phyloP scores from a whole-genome alignment of 148 eudicot species.

The Chenopodium album region DNA sequence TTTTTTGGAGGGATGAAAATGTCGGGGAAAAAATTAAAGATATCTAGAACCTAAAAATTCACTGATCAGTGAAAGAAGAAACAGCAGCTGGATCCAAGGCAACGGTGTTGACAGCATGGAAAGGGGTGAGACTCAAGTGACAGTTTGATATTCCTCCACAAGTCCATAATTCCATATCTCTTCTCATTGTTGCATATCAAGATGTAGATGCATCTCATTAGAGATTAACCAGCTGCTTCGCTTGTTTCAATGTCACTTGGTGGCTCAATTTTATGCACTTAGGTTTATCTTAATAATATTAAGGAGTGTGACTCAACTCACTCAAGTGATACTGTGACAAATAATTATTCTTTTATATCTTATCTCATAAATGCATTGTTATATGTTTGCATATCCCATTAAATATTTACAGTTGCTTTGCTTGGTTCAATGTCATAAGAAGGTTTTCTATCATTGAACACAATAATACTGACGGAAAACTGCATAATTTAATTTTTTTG shows the following conservation, averaged over 20 bases:
- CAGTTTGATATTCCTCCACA: background rate
- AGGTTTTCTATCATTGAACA: background rate
- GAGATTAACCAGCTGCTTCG: background rate
- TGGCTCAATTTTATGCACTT: background rate
- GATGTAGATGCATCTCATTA: background rate
- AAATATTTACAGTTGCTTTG: background rate
- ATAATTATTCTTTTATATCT: background rate
- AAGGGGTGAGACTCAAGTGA: background rate
- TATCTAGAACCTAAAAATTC: background rate
- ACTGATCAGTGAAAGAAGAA: background rate
- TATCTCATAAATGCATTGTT: background rate
- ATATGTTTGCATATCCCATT: background rate
- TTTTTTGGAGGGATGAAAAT: too few relatives aligned
- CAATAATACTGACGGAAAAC: background rate
- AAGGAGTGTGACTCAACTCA: background rate
- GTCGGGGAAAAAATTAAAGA: background rate
- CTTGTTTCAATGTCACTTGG: background rate
- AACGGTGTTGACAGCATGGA: background rate
- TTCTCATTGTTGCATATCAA: background rate
- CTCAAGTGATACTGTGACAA: background rate
- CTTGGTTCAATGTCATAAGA: background rate
- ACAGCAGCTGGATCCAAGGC: background rate
- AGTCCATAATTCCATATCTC: background rate
- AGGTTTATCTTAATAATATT: background rate
- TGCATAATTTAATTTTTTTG: background rate